Evolutionary conservation across 352 stramenopile species (phyloP).

Genomic region (Phytopythium montanum): DNA sequence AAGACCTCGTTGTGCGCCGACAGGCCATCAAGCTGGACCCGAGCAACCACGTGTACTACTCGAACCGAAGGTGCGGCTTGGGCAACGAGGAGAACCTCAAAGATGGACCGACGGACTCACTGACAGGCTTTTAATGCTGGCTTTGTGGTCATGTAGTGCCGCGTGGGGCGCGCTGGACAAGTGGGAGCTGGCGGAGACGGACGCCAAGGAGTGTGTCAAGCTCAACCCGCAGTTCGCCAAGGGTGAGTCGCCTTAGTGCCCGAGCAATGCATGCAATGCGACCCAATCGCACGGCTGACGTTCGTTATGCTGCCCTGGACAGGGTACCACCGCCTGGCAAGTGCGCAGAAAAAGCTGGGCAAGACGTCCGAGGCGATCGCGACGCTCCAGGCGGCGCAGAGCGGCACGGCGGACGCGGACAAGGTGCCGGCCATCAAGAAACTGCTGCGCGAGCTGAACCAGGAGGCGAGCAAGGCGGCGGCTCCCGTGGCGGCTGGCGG

Average conservation of each 20-base stretch:
- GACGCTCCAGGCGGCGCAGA: constrained; percentile 45
- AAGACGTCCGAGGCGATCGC: constrained; percentile 66
- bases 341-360: constrained; percentile 74
- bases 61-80: constrained; percentile 54
- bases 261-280: neutral
- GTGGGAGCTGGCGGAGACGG: constrained; percentile 67
- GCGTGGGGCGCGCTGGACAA: constrained; percentile 64
- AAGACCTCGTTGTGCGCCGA: neutral
- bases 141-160: constrained; percentile 26
- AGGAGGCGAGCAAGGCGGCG: constrained; percentile 29
- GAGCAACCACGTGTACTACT: constrained; percentile 84
- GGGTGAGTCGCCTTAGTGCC: constrained; percentile 12
- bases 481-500: constrained; percentile 9
- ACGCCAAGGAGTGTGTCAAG: constrained; percentile 72
- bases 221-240: constrained; percentile 73
- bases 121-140: neutral
- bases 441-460: constrained; percentile 61
- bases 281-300: neutral
- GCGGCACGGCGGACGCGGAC: constrained; percentile 24
- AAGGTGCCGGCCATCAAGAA: constrained; percentile 79
- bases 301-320: neutral
- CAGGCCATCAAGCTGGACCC: constrained; percentile 75
- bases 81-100: neutral
- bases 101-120: neutral
- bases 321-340: constrained; percentile 72